phyloP scores from a whole-genome alignment of 2,329 filamentous ascomycete genomes.

The Ophiostoma piceae region DNA sequence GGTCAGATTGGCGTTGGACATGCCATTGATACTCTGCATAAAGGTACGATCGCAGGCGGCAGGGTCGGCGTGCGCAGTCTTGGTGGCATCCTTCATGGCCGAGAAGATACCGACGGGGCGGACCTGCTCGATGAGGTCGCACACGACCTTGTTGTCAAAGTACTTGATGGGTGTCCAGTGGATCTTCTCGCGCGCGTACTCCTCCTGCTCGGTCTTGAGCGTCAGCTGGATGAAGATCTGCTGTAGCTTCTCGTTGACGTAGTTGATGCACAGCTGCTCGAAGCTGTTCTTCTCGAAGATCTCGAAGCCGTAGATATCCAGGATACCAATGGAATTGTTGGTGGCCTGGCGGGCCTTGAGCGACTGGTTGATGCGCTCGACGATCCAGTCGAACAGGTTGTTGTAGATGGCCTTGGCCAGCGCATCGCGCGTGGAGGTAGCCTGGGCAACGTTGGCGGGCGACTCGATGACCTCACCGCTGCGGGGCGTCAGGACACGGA shows the following conservation, averaged over 20 bases:
- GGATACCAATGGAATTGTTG: slow-evolving; percentile 84
- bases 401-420: slow-evolving; percentile 93
- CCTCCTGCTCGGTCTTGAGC: slow-evolving; percentile 92
- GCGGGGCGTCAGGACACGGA: slow-evolving; percentile 71
- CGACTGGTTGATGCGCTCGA: slow-evolving; percentile 83
- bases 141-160: slow-evolving; percentile 99
- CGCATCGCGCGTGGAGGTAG: slow-evolving; percentile 79
- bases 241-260: slow-evolving; percentile 98
- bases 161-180: slow-evolving; percentile 99
- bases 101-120: slow-evolving; percentile 90
- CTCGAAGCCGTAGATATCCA: slow-evolving; percentile 98
- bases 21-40: slow-evolving; percentile 83
- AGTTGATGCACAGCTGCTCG: slow-evolving; percentile 98
- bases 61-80: slow-evolving; percentile 95
- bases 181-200: slow-evolving; percentile 93
- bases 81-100: slow-evolving; percentile 93
- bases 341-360: slow-evolving; percentile 71
- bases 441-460: slow-evolving; percentile 82
- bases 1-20: slow-evolving; percentile 87
- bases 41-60: slow-evolving; percentile 93
- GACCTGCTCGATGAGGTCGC: slow-evolving; percentile 89
- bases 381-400: slow-evolving; percentile 98
- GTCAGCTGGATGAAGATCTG: slow-evolving; percentile 99
- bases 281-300: slow-evolving; percentile 99
- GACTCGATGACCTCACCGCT: slow-evolving; percentile 64